Evolutionary conservation across 345 rosid genomes (phyloP).

Genomic region (Moricandia arvensis): DNA sequence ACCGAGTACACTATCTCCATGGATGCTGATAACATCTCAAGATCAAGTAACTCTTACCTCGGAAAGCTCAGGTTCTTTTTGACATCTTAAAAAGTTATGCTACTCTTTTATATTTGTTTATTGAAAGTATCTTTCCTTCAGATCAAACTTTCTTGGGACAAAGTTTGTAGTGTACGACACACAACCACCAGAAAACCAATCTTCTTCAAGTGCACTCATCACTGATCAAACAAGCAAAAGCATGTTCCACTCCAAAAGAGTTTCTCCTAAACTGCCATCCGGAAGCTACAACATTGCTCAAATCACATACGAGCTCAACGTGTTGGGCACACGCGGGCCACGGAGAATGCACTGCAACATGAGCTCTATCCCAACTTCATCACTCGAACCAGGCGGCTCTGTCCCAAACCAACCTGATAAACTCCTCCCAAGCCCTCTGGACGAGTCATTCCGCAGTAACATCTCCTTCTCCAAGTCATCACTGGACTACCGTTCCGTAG

Average conservation of each 20-base stretch:
- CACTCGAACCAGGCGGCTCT: conserved; percentile 51
- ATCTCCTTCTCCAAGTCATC: conserved; percentile 56
- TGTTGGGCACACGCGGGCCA: conserved; percentile 64
- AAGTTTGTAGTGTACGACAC: conserved; percentile 64
- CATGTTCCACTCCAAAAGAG: conserved; percentile 56
- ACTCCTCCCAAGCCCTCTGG: conserved; percentile 45
- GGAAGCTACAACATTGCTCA: conserved; percentile 64
- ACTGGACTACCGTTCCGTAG: conserved; percentile 46
- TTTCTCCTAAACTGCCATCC: conserved; percentile 65
- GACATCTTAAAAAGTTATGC: not conserved
- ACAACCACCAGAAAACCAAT: conserved; percentile 50
- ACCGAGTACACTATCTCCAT: conserved; percentile 69
- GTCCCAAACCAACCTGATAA: conserved; percentile 64
- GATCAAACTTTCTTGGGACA: conserved; percentile 71
- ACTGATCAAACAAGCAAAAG: conserved; percentile 48
- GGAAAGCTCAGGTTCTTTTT: conserved; percentile 60
- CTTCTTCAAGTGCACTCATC: conserved; percentile 38
- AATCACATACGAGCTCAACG: conserved; percentile 56
- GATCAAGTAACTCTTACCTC: conserved; percentile 61
- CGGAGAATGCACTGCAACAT: conserved; percentile 63
- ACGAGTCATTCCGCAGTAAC: conserved; percentile 59
- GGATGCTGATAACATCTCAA: conserved; percentile 66
- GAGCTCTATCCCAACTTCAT: conserved; percentile 59
- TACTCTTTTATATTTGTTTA: not conserved
- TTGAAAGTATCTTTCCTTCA: conserved; percentile 20